Evolutionary conservation across 768 basidiomycete species (phyloP), one percentile per base, ranked within the genome.

Genomic region (Suillus occidentalis): DNA sequence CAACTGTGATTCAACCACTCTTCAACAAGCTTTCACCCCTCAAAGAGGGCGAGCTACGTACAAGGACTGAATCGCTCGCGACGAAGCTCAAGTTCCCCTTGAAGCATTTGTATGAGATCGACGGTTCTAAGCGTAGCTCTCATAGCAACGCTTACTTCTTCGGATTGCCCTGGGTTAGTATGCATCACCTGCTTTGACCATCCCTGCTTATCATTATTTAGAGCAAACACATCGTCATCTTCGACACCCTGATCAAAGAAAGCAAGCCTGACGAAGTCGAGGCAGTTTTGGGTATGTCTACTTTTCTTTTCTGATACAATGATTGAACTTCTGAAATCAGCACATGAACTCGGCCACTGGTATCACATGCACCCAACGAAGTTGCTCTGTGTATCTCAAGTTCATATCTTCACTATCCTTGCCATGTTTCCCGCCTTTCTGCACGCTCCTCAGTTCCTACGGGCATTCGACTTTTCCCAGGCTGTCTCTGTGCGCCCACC

Each of bases 101-200:
- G 63, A 97, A 91, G 72, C 91, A 96, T 76, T 76, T 99, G 61
- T 99, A 97, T 75, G 95, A 97, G 75, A 98, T 99, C 69, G 96
- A 99, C 73, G 97, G 97, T 36, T 95, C 92, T 42, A 97, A 97
- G 81, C 88, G 97, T 57, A 94, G 91, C 77, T 91, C 93, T 3
- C 97, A 99, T 78, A 92, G 90, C 70, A 98, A 98, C 69, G 96
- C 96, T n/a, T 99, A 97, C 80, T 98, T 98, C 83, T 98, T 95
- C 68, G 97, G 97, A 65, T 85, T 98, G 14, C 97, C 96, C 1
- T 96, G 95, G 91, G 94, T 93, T 59, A 49, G 82, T 79, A 0
- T 10, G 50, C 39, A 14, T 31, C 28, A 6, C 31, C 43, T 61
- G 50, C 62, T 25, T 45, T n/a, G n/a, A 36, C 2, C 55, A 37